Percentiles rank a stretch among this genome's conserved stretches.
phyloP scores from a whole-genome alignment of 2,329 filamentous ascomycete genomes.

The Arthroderma sp. region DNA sequence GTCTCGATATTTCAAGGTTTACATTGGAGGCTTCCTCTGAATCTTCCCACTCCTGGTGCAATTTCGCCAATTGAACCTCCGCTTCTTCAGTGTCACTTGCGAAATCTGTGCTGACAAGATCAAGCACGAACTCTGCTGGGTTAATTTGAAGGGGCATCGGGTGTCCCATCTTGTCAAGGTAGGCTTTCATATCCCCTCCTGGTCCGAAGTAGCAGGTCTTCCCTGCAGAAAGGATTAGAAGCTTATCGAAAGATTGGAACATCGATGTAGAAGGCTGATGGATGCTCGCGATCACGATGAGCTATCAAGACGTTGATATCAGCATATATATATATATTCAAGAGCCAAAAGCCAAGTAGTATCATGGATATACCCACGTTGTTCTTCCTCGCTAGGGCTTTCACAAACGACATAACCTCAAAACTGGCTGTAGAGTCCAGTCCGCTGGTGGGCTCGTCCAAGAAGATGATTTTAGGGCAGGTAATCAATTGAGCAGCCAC shows the following conservation, averaged over 20 bases:
- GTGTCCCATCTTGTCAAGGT: slow-evolving; percentile 52
- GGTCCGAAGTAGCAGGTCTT: slow-evolving; percentile 62
- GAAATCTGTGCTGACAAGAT: slow-evolving; percentile 70
- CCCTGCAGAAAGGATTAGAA: slow-evolving; percentile 60
- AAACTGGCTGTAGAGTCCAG: slow-evolving; percentile 65
- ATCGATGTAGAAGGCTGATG: slow-evolving; percentile 74
- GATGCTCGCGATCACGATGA: slow-evolving; percentile 70
- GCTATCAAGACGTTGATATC: slow-evolving; percentile 29
- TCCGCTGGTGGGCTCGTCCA: slow-evolving; percentile 76
- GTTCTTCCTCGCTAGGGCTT: slow-evolving; percentile 52
- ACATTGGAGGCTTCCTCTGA: slow-evolving; percentile 34
- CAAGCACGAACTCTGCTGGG: slow-evolving; percentile 67
- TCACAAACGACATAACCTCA: slow-evolving; percentile 65
- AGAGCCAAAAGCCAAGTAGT: background rate
- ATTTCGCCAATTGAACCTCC: slow-evolving; percentile 38
- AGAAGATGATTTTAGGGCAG: slow-evolving; percentile 64
- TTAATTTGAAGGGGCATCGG: slow-evolving; percentile 60
- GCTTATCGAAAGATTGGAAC: slow-evolving; percentile 68
- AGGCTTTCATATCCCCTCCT: slow-evolving; percentile 44
- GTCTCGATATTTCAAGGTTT: slow-evolving; percentile 20
- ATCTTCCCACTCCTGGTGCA: slow-evolving; percentile 46
- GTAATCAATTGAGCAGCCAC: slow-evolving; percentile 74
- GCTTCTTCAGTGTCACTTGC: slow-evolving; percentile 37
- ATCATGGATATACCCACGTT: slow-evolving; percentile 38
- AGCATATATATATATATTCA: background rate